Conservation (phyloP, 208 protist species). For the Acanthamoeba sp. region DNA sequence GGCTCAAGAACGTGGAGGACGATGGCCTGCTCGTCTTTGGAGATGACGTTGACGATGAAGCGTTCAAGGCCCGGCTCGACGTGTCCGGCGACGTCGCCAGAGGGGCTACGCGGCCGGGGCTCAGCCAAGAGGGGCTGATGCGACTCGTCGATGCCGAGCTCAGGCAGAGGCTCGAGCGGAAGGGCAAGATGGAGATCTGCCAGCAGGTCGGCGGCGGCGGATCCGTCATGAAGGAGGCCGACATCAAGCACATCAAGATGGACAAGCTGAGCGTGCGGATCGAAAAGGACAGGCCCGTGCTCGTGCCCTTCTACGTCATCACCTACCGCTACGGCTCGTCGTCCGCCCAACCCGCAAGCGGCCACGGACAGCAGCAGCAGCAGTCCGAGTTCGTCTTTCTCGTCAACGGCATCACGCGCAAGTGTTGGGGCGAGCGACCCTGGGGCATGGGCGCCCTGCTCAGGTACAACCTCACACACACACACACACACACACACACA, state of each 20-base stretch:
- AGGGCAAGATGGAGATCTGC: background rate
- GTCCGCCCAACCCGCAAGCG: background rate
- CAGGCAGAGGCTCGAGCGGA: background rate
- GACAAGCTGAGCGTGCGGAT: background rate
- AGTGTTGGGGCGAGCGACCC: slow-evolving; percentile 19
- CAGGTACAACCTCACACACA: background rate
- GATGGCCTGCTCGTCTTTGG: background rate
- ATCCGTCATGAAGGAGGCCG: background rate
- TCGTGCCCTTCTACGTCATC: slow-evolving; percentile 27
- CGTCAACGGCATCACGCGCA: background rate
- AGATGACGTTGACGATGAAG: background rate
- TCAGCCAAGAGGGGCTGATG: background rate
- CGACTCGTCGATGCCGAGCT: background rate
- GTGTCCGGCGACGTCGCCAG: background rate
- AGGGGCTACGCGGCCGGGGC: background rate
- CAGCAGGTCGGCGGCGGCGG: background rate
- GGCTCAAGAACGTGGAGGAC: background rate
- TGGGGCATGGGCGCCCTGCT: slow-evolving; percentile 38
- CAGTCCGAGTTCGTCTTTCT: background rate
- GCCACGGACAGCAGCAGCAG: background rate
- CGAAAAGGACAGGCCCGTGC: background rate
- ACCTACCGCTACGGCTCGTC: background rate
- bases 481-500: fast-evolving
- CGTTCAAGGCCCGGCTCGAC: background rate
- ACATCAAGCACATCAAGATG: background rate